A percentile compares a stretch with the other conserved stretches of the same genome.
Conservation (phyloP, 306 rosid genomes). For the Vigna nakashimae region DNA sequence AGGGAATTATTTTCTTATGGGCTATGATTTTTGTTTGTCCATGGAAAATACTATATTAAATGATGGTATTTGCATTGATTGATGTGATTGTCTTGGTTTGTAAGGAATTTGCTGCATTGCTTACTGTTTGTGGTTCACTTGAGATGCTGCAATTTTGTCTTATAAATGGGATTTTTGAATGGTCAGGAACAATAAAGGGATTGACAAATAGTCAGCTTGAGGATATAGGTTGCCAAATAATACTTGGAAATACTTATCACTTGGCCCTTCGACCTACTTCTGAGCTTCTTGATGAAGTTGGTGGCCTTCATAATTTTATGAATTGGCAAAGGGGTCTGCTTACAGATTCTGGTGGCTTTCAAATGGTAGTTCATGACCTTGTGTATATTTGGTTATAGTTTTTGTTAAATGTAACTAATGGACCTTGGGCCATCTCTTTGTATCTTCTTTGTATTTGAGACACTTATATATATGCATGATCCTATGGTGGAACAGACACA, state of each 20-base stretch:
- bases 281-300: conserved; percentile 85
- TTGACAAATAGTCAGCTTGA: conserved; percentile 83
- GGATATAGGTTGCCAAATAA: conserved; percentile 95
- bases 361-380: conserved; percentile 68
- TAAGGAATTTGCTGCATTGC: conserved; percentile 14
- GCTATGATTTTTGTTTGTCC: conserved; percentile 30
- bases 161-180: conserved; percentile 36
- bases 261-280: conserved; percentile 94
- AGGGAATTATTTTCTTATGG: conserved; percentile 9
- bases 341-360: conserved; percentile 97
- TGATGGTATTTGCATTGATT: conserved; percentile 1
- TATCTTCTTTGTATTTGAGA: no score
- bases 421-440: no score
- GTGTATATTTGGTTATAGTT: conserved; percentile 4
- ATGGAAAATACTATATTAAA: neutral
- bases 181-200: conserved; percentile 87
- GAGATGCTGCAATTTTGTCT: conserved; percentile 28
- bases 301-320: conserved; percentile 95
- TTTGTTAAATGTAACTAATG: no score
- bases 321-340: conserved; percentile 96
- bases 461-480: no score
- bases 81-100: neutral
- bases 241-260: conserved; percentile 96
- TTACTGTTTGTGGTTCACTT: conserved; percentile 26
- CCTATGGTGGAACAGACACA: no score